phyloP scores from a whole-genome alignment of 352 stramenopile genomes.

The Pythium scleroteichum region DNA sequence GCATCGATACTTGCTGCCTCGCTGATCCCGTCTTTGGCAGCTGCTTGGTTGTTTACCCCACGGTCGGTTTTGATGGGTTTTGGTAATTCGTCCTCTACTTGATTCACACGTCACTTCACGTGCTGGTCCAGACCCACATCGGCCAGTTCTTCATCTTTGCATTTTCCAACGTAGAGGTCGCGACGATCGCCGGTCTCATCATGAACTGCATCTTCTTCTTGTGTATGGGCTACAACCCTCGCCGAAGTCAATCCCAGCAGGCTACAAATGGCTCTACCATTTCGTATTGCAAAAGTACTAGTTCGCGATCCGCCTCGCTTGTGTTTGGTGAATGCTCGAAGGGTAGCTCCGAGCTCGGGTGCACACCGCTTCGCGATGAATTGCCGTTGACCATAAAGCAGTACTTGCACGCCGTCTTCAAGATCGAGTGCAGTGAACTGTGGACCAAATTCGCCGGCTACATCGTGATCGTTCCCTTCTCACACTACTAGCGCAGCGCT shows the following conservation, averaged over 20 bases:
- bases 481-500: constrained; percentile 7
- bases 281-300: constrained; percentile 19
- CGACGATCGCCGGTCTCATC: constrained; percentile 27
- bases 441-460: constrained; percentile 12
- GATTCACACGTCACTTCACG: constrained; percentile 51
- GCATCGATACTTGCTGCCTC: constrained; percentile 59
- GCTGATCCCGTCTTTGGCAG: constrained; percentile 42
- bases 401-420: constrained; percentile 28
- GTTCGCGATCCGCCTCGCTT: constrained; percentile 15
- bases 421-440: constrained; percentile 11
- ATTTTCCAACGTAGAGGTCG: constrained; percentile 34
- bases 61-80: constrained; percentile 31
- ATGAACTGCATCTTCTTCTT: constrained; percentile 45
- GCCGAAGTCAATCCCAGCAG: constrained; percentile 12
- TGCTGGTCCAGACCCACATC: constrained; percentile 54
- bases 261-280: constrained; percentile 25
- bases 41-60: constrained; percentile 29
- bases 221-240: constrained; percentile 42
- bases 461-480: constrained; percentile 13
- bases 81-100: constrained; percentile 52
- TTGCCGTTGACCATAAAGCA: constrained; percentile 29
- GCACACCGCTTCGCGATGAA: constrained; percentile 16
- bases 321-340: constrained; percentile 28
- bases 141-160: constrained; percentile 62
- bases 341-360: constrained; percentile 21